These are phyloP conservation scores for Lizanozyma gosingica DNA, from an alignment of 1,139 yeast species.

Conservation along the genomic window DNA sequence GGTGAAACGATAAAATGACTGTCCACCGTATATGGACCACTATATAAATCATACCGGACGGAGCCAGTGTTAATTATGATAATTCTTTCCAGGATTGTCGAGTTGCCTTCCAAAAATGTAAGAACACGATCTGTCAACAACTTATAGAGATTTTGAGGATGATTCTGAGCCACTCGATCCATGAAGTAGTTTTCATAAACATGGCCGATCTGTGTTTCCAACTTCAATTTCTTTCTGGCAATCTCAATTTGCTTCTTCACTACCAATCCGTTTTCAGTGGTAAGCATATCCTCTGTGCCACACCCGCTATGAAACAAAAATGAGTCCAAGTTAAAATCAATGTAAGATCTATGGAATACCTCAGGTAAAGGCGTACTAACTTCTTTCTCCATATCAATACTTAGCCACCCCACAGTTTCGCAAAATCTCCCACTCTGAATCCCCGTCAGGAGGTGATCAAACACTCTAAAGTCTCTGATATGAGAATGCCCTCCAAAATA, in stretches of 20 bases:
- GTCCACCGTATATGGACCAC: constrained; percentile 78
- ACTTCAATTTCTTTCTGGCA: constrained; percentile 40
- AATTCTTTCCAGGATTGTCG: constrained; percentile 35
- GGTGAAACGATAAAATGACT: constrained; percentile 82
- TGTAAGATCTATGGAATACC: constrained; percentile 51
- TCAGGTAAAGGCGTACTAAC: constrained; percentile 7
- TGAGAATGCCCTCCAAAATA: constrained; percentile 96
- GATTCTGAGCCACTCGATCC: constrained; percentile 59
- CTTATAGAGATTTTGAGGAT: constrained; percentile 50
- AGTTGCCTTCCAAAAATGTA: constrained; percentile 33
- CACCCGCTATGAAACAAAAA: constrained; percentile 52
- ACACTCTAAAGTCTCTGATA: constrained; percentile 68
- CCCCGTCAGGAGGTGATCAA: constrained; percentile 63
- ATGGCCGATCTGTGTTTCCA: constrained; percentile 52
- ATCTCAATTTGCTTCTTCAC: constrained; percentile 38
- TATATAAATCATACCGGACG: constrained; percentile 76
- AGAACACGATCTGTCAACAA: constrained; percentile 53
- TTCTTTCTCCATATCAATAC: constrained; percentile 32
- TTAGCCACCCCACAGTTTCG: constrained; percentile 85
- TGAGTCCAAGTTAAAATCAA: constrained; percentile 71
- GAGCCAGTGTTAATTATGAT: constrained; percentile 83
- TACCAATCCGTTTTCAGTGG: constrained; percentile 42
- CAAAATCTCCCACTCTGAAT: constrained; percentile 88
- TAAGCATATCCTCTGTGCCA: constrained; percentile 18
- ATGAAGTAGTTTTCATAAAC: constrained; percentile 62